phyloP scores from a whole-genome alignment of 1,139 yeast genomes.

The Protomyces arabidopsidicola region DNA sequence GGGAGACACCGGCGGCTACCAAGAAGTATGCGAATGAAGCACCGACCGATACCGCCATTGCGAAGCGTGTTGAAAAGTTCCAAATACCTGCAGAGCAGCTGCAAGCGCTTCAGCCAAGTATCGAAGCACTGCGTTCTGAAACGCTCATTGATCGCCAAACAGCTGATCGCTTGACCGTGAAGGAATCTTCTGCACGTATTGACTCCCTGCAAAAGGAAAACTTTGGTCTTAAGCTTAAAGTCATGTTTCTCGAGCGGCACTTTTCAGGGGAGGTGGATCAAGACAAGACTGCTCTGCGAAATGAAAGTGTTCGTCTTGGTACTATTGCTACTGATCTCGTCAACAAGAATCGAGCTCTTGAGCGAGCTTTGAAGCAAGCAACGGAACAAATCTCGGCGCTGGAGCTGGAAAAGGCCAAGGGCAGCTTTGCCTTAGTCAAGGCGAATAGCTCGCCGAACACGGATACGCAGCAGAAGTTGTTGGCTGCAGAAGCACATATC shows the following conservation, averaged over 20 bases:
- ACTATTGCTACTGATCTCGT: conserved; percentile 18
- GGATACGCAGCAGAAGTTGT: neutral
- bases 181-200: conserved; percentile 23
- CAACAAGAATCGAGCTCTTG: neutral
- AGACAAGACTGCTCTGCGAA: conserved; percentile 16
- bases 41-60: conserved; percentile 15
- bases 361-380: neutral
- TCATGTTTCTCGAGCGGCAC: conserved; percentile 24
- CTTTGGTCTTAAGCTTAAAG: conserved; percentile 19
- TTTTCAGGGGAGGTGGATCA: conserved; percentile 17
- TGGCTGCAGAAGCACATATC: neutral
- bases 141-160: neutral
- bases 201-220: conserved; percentile 22
- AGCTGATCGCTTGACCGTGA: conserved; percentile 11
- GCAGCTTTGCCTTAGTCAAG: neutral
- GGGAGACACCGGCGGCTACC: conserved; percentile 24
- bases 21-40: conserved; percentile 17
- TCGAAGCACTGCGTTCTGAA: conserved; percentile 11
- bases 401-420: neutral
- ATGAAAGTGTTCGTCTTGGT: conserved; percentile 15
- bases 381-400: neutral
- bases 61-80: conserved; percentile 18
- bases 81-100: conserved; percentile 26
- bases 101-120: conserved; percentile 17
- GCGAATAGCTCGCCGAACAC: neutral